phyloP scores from a whole-genome alignment of 2,329 filamentous ascomycete genomes.

The Clonostachys sp. region DNA sequence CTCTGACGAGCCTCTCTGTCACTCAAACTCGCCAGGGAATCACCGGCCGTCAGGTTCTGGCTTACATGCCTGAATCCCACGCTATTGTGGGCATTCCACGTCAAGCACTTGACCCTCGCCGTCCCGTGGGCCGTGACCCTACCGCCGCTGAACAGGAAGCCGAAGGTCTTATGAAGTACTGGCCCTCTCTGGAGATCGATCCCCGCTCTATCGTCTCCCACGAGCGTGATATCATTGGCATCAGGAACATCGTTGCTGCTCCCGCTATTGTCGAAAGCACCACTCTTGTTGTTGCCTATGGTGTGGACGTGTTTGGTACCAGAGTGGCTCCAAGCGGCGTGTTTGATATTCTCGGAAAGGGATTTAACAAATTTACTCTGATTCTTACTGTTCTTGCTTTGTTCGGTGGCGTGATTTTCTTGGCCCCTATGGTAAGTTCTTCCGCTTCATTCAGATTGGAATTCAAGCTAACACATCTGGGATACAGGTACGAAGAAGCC shows the following conservation, averaged over 20 bases:
- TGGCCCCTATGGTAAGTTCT: constrained; percentile 78
- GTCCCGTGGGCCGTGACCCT: constrained; percentile 80
- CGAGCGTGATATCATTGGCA: constrained; percentile 72
- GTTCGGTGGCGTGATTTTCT: constrained; percentile 66
- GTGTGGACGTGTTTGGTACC: constrained; percentile 83
- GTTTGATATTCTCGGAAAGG: constrained; percentile 90
- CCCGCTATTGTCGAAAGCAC: constrained; percentile 89
- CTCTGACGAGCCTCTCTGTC: constrained; percentile 75
- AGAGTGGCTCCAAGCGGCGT: constrained; percentile 80
- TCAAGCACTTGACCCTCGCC: constrained; percentile 74
- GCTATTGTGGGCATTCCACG: constrained; percentile 78
- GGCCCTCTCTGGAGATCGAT: constrained; percentile 76
- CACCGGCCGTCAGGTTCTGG: constrained; percentile 75
- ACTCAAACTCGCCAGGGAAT: constrained; percentile 92
- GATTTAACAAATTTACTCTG: constrained; percentile 87
- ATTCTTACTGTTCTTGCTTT: constrained; percentile 79
- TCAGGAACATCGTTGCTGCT: constrained; percentile 67
- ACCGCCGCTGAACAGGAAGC: constrained; percentile 70
- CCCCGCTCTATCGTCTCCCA: constrained; percentile 78
- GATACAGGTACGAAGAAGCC: constrained; percentile 54
- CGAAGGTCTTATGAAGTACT: constrained; percentile 77
- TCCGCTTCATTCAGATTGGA: background rate
- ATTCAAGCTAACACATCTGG: background rate
- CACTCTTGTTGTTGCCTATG: constrained; percentile 82
- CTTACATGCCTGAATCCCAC: constrained; percentile 67